phyloP scores from a whole-genome alignment of 2,329 filamentous ascomycete genomes.

The Thelonectria rubi region DNA sequence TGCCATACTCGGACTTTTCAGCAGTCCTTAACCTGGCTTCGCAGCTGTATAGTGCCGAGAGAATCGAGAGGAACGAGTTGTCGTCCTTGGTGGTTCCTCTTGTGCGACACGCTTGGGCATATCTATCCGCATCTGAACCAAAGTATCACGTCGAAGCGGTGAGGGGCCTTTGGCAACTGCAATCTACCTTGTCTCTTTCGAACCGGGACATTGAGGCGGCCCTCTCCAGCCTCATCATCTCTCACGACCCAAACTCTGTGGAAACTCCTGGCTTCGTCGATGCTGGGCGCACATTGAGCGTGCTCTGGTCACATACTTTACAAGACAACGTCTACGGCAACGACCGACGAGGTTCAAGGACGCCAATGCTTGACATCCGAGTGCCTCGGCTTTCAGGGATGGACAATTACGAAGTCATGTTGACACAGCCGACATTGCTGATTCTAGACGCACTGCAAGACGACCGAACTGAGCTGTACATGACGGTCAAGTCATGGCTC shows the following conservation, averaged over 20 bases:
- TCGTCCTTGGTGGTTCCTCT: slow-evolving; percentile 73
- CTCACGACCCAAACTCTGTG: slow-evolving; percentile 47
- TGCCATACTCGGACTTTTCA: slow-evolving; percentile 65
- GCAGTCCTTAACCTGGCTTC: slow-evolving; percentile 67
- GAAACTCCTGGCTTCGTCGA: slow-evolving; percentile 58
- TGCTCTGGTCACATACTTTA: slow-evolving; percentile 84
- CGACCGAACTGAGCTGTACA: slow-evolving; percentile 76
- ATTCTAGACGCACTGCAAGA: slow-evolving; percentile 81
- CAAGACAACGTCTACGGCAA: slow-evolving; percentile 62
- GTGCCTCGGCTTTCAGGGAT: slow-evolving; percentile 59
- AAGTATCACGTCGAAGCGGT: slow-evolving; percentile 97
- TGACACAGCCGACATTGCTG: slow-evolving; percentile 83
- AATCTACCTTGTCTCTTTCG: slow-evolving; percentile 72
- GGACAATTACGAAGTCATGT: slow-evolving; percentile 75
- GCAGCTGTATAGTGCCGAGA: slow-evolving; percentile 63
- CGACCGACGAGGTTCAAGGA: slow-evolving; percentile 61
- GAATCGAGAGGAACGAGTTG: slow-evolving; percentile 62
- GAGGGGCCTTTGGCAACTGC: slow-evolving; percentile 84
- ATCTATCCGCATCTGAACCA: slow-evolving; percentile 81
- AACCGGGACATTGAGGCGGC: slow-evolving; percentile 83
- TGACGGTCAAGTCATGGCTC: slow-evolving; percentile 83
- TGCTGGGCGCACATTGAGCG: slow-evolving; percentile 73
- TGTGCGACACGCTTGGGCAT: slow-evolving; percentile 78
- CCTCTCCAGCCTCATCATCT: slow-evolving; percentile 74
- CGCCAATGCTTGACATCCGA: slow-evolving; percentile 49